Evolutionary conservation across 108 stramenopile species (phyloP), one percentile per base, ranked within the genome.

Genomic region (Asterionellopsis glacialis): DNA sequence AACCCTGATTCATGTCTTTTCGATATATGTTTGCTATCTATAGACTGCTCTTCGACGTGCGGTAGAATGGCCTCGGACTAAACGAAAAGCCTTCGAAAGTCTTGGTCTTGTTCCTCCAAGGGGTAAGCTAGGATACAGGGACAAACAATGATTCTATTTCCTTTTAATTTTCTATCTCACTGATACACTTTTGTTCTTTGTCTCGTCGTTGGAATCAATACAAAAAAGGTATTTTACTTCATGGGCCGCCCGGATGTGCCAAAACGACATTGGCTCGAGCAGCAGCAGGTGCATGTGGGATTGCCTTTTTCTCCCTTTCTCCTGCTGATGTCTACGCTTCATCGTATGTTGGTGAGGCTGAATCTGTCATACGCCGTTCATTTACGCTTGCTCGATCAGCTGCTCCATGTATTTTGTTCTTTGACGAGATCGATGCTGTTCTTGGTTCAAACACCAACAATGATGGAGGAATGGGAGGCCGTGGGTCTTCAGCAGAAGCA

Each of bases 351-450:
- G 99, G 99, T 43, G 97, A 98, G 62, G 91, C 95, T 13, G 99
- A 99, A 75, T 85, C 83, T 10, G 90, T 95, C 43, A 83, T 98
- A 9, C 88, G 98, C 21, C 75, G 90, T 13, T 89, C 95, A 7
- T 99, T 98, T 67, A 75, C 84, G 33, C 70, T 93, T 63, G 97
- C 99, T 9, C 80, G 95, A 53, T 80, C 93, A 11, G 94, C 95
- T 11, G 80, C 95, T 2, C 99, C 99, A 0, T 97, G 96, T 70
- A 78, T 98, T 45, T 70, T 99, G 45, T 98, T 99, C 70, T 98
- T 99, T 69, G 99, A 99, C 70, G 99, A 99, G 72, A 86, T 99
- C 48, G 98, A 99, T 76, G 85, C 96, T 14, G 93, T 99, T 51
- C 81, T 96, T 61, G 84, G 76, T 0, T 51, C 64, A 21, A 63